These are phyloP conservation scores for Lactarius trivialis DNA, from an alignment of 768 basidiomycete species.

Conservation along the genomic window DNA sequence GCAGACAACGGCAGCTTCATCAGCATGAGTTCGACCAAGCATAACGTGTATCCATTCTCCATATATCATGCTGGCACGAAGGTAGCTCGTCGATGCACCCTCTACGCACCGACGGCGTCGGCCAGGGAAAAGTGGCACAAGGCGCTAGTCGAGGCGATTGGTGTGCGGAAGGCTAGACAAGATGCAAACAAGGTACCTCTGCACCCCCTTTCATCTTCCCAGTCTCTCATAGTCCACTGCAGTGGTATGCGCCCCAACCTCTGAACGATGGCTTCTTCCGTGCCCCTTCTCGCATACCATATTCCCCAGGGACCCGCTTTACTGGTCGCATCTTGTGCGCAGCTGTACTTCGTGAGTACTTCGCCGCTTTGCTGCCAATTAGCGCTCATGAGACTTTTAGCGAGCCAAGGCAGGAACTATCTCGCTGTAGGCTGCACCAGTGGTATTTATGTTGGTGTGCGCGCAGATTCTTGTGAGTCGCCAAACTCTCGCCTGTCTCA, in stretches of 20 bases:
- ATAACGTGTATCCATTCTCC: slow-evolving; percentile 67
- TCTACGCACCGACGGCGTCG: slow-evolving; percentile 56
- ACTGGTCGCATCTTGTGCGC: slow-evolving; percentile 57
- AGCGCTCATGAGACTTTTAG: slow-evolving; percentile 31
- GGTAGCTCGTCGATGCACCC: slow-evolving; percentile 57
- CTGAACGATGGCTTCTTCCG: slow-evolving; percentile 62
- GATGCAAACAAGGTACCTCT: slow-evolving; percentile 65
- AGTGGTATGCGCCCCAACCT: slow-evolving; percentile 64
- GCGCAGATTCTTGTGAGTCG: slow-evolving; percentile 47
- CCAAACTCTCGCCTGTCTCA: background rate
- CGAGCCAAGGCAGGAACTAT: slow-evolving; percentile 44
- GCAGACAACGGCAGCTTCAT: slow-evolving; percentile 54
- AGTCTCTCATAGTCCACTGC: background rate
- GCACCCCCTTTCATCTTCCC: background rate
- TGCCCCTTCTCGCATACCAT: slow-evolving; percentile 30
- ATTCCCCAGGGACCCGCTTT: slow-evolving; percentile 31
- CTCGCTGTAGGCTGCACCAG: slow-evolving; percentile 57
- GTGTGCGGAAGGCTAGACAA: slow-evolving; percentile 53
- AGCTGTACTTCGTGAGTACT: slow-evolving; percentile 53
- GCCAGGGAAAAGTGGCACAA: slow-evolving; percentile 58
- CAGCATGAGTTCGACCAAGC: slow-evolving; percentile 43
- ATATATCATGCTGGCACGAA: slow-evolving; percentile 62
- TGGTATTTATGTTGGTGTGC: slow-evolving; percentile 63
- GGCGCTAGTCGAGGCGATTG: slow-evolving; percentile 55
- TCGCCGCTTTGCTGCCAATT: background rate